Evolutionary conservation across 2,329 filamentous ascomycete species (phyloP).

Genomic region (Canariomyces notabilis): DNA sequence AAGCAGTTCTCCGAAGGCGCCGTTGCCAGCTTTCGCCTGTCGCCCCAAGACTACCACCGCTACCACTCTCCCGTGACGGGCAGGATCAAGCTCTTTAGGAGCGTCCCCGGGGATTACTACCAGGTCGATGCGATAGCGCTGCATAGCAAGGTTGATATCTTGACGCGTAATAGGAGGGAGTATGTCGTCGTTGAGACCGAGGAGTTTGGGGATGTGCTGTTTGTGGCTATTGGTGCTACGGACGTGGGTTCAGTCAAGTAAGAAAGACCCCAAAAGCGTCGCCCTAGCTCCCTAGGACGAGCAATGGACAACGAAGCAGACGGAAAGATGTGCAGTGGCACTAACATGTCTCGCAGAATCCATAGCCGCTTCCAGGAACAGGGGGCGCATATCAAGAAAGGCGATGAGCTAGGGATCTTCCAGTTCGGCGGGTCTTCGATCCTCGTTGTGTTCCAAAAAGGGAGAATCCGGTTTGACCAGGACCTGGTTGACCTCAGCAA

Average conservation of each 20-base stretch:
- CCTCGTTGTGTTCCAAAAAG: slow-evolving; percentile 1
- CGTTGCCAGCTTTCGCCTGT: slow-evolving; percentile 38
- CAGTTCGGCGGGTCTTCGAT: slow-evolving; percentile 4
- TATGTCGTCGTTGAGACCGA: slow-evolving; percentile 34
- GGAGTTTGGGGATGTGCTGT: slow-evolving; percentile 38
- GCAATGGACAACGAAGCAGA: too few relatives aligned
- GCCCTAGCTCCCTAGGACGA: too few relatives aligned
- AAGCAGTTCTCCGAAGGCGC: slow-evolving; percentile 32
- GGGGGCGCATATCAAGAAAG: not conserved
- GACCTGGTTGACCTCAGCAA: slow-evolving; percentile 4
- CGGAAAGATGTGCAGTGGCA: too few relatives aligned
- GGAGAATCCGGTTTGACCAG: slow-evolving; percentile 1
- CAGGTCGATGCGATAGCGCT: slow-evolving; percentile 35
- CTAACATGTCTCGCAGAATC: not conserved
- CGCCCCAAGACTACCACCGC: slow-evolving; percentile 42
- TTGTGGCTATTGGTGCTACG: slow-evolving; percentile 38
- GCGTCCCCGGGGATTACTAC: slow-evolving; percentile 40
- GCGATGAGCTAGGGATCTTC: slow-evolving; percentile 3
- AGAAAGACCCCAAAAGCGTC: slow-evolving; percentile 11
- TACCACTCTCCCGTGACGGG: slow-evolving; percentile 41
- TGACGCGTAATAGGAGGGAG: slow-evolving; percentile 35
- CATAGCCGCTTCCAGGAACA: not conserved
- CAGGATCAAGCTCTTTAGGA: slow-evolving; percentile 32
- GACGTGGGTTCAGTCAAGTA: slow-evolving; percentile 38
- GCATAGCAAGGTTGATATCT: slow-evolving; percentile 32